These are phyloP conservation scores for Cylindrotheca fusiformis DNA, from an alignment of 108 stramenopile genomes.

Conservation along the genomic window DNA sequence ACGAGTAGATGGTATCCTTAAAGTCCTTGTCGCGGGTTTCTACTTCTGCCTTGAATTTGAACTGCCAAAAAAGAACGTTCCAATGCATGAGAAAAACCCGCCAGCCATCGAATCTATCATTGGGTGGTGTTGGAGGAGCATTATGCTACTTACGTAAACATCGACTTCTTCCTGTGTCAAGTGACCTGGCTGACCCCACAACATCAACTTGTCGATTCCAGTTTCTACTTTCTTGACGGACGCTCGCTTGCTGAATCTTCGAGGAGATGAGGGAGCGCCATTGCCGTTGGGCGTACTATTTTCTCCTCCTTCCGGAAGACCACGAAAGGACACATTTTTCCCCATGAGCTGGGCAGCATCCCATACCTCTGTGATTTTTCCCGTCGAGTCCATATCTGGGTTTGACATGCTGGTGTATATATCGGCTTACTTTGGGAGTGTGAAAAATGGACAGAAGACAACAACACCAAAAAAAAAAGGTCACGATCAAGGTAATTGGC, in stretches of 20 bases:
- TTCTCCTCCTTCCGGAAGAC: slow-evolving; percentile 9
- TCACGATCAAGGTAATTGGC: too few relatives aligned
- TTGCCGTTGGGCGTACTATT: background rate
- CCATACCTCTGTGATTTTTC: slow-evolving; percentile 13
- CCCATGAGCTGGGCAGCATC: slow-evolving; percentile 21
- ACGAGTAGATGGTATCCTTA: slow-evolving; percentile 45
- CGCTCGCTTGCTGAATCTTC: background rate
- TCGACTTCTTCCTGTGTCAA: slow-evolving; percentile 47
- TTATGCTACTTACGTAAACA: slow-evolving; percentile 32
- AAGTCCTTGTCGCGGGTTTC: slow-evolving; percentile 46
- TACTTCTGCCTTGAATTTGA: slow-evolving; percentile 53
- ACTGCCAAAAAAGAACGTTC: slow-evolving; percentile 9
- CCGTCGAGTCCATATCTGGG: background rate
- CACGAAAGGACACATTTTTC: slow-evolving; percentile 19
- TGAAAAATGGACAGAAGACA: too few relatives aligned
- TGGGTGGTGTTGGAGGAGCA: background rate
- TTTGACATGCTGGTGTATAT: too few relatives aligned
- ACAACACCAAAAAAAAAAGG: too few relatives aligned
- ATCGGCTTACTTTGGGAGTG: too few relatives aligned
- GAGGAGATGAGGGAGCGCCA: slow-evolving; percentile 1
- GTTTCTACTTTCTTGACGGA: background rate
- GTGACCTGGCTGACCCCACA: slow-evolving; percentile 57
- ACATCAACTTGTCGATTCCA: slow-evolving; percentile 14
- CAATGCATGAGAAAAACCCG: background rate
- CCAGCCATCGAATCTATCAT: background rate